Percentiles rank a stretch among this genome's conserved stretches.
phyloP scores from a whole-genome alignment of 371 early-diverging fungal species.

The Catenaria anguillulae region DNA sequence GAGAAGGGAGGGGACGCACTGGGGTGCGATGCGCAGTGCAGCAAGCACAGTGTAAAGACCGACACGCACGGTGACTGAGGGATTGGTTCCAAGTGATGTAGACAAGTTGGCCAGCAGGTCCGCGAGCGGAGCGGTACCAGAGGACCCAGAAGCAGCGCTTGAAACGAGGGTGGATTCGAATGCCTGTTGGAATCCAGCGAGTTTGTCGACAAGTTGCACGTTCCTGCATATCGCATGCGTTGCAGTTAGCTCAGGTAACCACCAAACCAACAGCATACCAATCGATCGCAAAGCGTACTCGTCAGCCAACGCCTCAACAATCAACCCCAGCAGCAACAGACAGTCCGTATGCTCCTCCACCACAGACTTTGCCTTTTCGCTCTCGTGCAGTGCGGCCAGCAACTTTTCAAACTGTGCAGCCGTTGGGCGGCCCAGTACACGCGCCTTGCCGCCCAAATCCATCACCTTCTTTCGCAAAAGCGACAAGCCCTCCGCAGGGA shows the following conservation, averaged over 20 bases:
- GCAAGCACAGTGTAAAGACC: not conserved
- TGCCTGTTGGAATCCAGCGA: too few relatives aligned
- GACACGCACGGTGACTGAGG: too few relatives aligned
- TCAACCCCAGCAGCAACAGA: not conserved
- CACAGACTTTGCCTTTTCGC: not conserved
- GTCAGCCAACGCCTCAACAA: not conserved
- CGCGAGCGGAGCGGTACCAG: too few relatives aligned
- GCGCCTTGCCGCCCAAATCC: not conserved
- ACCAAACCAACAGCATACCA: too few relatives aligned
- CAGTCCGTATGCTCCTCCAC: not conserved
- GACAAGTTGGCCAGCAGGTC: too few relatives aligned
- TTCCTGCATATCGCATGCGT: not conserved
- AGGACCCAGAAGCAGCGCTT: too few relatives aligned
- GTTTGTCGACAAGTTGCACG: too few relatives aligned
- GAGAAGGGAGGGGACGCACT: not conserved
- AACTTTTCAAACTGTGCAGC: not conserved
- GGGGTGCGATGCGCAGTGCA: not conserved
- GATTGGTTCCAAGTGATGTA: too few relatives aligned
- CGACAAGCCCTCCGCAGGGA: not conserved
- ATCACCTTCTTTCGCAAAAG: not conserved
- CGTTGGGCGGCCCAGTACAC: not conserved
- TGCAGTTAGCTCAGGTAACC: not conserved
- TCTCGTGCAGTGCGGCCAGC: not conserved
- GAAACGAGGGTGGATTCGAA: too few relatives aligned
- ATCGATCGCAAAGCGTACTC: not conserved